Evolutionary conservation across 805 yeast genomes (phyloP).

Genomic region (Candida railenensis): DNA sequence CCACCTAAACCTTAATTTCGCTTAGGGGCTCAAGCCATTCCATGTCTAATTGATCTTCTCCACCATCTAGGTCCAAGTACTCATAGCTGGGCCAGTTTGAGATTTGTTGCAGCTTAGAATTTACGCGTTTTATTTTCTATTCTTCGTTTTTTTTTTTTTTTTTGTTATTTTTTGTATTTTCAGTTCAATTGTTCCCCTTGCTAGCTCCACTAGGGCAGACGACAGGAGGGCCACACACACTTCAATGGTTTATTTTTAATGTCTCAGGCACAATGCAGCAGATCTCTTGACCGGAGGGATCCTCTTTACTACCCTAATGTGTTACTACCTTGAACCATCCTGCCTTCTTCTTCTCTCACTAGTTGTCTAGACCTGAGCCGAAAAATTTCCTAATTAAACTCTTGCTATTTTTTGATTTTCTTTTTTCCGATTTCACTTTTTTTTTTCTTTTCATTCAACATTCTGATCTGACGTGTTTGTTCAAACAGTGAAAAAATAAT

Average conservation of each 20-base stretch:
- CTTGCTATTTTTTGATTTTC: neutral
- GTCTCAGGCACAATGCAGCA: neutral
- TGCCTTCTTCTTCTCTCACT: too few species aligned
- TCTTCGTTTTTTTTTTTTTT: neutral
- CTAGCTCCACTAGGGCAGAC: neutral
- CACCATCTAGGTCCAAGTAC: too few species aligned
- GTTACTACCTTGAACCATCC: too few species aligned
- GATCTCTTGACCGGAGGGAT: too few species aligned
- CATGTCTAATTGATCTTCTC: too few species aligned
- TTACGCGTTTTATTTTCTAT: neutral
- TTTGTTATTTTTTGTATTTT: neutral
- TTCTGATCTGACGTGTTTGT: constrained; percentile 4
- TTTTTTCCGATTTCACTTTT: neutral
- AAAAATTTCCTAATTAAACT: neutral
- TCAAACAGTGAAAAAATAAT: neutral
- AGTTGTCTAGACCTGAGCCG: too few species aligned
- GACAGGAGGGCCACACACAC: too few species aligned
- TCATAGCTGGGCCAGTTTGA: too few species aligned
- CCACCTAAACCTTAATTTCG: too few species aligned
- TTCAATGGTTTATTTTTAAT: too few species aligned
- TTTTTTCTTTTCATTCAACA: neutral
- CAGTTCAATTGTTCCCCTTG: neutral
- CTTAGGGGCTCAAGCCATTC: too few species aligned
- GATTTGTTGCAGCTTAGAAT: neutral
- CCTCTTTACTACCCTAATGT: too few species aligned